phyloP scores from a whole-genome alignment of 2,329 filamentous ascomycete genomes.

The Pseudopyricularia cyperi region DNA sequence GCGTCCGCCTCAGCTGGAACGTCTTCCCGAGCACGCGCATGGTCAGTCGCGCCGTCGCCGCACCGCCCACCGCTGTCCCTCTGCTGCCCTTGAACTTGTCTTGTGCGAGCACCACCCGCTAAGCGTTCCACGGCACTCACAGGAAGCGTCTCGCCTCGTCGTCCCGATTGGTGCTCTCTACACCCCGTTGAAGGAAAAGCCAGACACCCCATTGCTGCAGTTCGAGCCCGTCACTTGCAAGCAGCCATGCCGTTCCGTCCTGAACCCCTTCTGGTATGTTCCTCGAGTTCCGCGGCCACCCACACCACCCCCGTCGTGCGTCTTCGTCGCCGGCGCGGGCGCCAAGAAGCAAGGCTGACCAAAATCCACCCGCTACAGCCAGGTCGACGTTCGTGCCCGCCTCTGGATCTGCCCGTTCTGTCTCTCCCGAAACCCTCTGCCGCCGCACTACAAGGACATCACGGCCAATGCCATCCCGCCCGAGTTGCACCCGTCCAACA shows the following conservation, averaged over 20 bases:
- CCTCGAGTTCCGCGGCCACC: not conserved
- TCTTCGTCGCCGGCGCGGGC: too few relatives aligned
- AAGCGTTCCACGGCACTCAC: conserved; percentile 2
- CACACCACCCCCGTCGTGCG: not conserved
- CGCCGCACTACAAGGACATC: conserved; percentile 83
- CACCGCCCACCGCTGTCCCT: not conserved
- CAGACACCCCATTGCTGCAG: conserved; percentile 74
- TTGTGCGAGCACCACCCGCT: not conserved
- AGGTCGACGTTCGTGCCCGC: conserved; percentile 71
- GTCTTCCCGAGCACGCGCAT: conserved; percentile 97
- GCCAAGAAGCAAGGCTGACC: conserved; percentile 9
- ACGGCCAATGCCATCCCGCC: conserved; percentile 71
- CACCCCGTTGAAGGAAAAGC: conserved; percentile 90
- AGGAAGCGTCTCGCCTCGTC: conserved; percentile 90
- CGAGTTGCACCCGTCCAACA: conserved; percentile 69
- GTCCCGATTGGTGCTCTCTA: conserved; percentile 95
- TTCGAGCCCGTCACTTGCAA: conserved; percentile 98
- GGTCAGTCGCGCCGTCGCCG: conserved; percentile 37
- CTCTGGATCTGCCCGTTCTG: conserved; percentile 89
- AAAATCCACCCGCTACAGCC: conserved; percentile 29
- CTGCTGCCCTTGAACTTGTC: not conserved
- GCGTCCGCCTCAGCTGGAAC: conserved; percentile 94
- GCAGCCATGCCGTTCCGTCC: conserved; percentile 82
- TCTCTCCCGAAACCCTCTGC: conserved; percentile 68
- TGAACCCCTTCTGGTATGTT: conserved; percentile 90